Evolutionary conservation across 1,284 basidiomycete genomes (phyloP).

Genomic region (Puccinia hordei): DNA sequence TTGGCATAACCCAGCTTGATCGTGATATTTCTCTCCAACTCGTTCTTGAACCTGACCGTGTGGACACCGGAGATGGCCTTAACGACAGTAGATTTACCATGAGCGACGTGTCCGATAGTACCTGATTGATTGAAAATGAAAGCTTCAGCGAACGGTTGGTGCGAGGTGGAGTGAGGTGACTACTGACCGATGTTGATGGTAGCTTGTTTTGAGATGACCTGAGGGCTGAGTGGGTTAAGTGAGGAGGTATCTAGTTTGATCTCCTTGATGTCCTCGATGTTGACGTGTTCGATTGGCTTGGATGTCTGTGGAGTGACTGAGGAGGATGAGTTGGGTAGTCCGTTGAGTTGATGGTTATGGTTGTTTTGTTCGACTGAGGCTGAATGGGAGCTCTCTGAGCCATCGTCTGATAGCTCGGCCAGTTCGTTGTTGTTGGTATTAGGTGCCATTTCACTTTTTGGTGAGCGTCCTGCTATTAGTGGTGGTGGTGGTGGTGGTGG

Average conservation of each 20-base stretch:
- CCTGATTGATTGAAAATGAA: slow-evolving; percentile 53
- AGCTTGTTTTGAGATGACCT: slow-evolving; percentile 97
- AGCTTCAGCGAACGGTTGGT: neutral
- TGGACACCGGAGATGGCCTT: slow-evolving; percentile 99
- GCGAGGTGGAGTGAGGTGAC: neutral
- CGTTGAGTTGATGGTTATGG: neutral
- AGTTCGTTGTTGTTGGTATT: neutral
- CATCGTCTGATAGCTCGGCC: slow-evolving; percentile 4
- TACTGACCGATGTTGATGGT: slow-evolving; percentile 58
- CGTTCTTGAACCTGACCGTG: slow-evolving; percentile 99
- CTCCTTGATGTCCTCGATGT: slow-evolving; percentile 52
- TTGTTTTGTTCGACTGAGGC: neutral
- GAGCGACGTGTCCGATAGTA: slow-evolving; percentile 63
- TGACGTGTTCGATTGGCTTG: neutral
- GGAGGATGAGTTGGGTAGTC: neutral
- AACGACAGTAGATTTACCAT: slow-evolving; percentile 98
- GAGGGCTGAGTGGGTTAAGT: slow-evolving; percentile 86
- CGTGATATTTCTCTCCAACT: slow-evolving; percentile 95
- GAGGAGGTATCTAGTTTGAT: slow-evolving; percentile 58
- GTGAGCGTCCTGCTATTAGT: neutral
- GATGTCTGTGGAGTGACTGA: neutral
- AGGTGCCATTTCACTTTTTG: neutral
- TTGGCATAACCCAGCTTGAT: slow-evolving; percentile 99
- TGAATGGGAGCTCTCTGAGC: neutral
- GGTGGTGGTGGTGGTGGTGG: neutral